Percentiles rank a stretch among this genome's conserved stretches.
These are phyloP conservation scores for Rhodotorula kratochvilovae DNA, from an alignment of 768 basidiomycete genomes.

Conservation along the genomic window DNA sequence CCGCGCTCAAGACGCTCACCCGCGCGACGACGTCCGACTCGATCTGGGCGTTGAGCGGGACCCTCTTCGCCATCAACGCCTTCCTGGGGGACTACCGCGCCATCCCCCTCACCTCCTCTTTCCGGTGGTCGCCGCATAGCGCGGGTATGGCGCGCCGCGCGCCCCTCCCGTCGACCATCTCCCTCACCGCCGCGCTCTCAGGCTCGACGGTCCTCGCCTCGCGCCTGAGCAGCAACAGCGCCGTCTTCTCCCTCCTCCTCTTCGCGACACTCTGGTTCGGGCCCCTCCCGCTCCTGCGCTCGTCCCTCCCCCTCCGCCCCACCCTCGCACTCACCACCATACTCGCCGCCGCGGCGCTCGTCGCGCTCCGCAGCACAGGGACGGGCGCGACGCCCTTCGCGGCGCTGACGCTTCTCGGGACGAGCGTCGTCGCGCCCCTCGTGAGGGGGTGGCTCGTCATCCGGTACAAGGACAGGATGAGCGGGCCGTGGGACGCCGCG, in stretches of 20 bases:
- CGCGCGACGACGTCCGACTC: slow-evolving; percentile 94
- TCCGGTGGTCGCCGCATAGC: not conserved
- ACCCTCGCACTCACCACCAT: slow-evolving; percentile 54
- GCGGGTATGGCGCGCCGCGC: slow-evolving; percentile 1
- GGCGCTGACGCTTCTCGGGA: slow-evolving; percentile 69
- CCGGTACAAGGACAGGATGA: slow-evolving; percentile 80
- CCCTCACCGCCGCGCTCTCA: slow-evolving; percentile 69
- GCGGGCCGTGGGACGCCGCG: slow-evolving; percentile 71
- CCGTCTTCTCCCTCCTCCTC: slow-evolving; percentile 82
- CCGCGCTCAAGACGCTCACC: slow-evolving; percentile 84
- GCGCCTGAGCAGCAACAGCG: slow-evolving; percentile 71
- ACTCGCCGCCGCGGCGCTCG: slow-evolving; percentile 26
- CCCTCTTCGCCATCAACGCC: slow-evolving; percentile 73
- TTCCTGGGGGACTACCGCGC: slow-evolving; percentile 74
- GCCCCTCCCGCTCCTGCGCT: slow-evolving; percentile 67
- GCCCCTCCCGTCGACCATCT: slow-evolving; percentile 43
- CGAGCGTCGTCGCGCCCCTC: slow-evolving; percentile 24
- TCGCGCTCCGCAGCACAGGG: slow-evolving; percentile 51
- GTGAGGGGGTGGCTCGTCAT: slow-evolving; percentile 49
- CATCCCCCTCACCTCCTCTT: slow-evolving; percentile 1
- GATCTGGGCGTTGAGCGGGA: slow-evolving; percentile 82
- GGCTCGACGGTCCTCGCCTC: slow-evolving; percentile 90
- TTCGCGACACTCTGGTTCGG: slow-evolving; percentile 78
- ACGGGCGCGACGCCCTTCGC: slow-evolving; percentile 49
- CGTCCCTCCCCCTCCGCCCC: slow-evolving; percentile 7